Percentiles rank a stretch among this genome's conserved stretches.
Evolutionary conservation across 140 eudicot genomes (phyloP).

Genomic region (Anethum foeniculum): DNA sequence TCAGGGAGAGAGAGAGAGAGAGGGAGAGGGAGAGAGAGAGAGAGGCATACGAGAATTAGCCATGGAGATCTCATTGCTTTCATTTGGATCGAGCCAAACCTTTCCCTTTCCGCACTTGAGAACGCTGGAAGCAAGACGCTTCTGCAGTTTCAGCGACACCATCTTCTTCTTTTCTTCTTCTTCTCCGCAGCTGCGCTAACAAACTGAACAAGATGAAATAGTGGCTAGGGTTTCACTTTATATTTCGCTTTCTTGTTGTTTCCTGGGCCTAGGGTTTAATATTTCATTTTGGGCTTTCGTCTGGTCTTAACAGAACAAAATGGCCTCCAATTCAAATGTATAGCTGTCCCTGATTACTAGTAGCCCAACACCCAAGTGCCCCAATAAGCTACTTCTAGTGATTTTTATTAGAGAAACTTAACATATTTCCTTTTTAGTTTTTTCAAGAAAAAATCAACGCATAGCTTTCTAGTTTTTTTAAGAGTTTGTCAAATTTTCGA

Average conservation of each 20-base stretch:
- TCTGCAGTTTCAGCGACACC: slow-evolving; percentile 62
- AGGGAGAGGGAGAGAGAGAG: neutral
- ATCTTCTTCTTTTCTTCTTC: slow-evolving; percentile 17
- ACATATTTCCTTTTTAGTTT: too few relatives aligned
- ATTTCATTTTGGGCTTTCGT: neutral
- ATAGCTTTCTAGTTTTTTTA: too few relatives aligned
- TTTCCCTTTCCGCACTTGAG: slow-evolving; percentile 56
- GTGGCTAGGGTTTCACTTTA: slow-evolving; percentile 9
- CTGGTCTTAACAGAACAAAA: neutral
- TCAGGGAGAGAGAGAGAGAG: neutral
- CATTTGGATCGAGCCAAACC: slow-evolving; percentile 76
- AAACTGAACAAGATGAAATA: neutral
- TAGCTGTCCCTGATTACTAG: neutral
- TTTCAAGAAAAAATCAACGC: too few relatives aligned
- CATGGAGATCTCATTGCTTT: slow-evolving; percentile 62
- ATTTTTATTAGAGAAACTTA: too few relatives aligned
- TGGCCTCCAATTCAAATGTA: neutral
- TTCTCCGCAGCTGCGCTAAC: neutral
- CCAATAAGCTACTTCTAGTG: neutral
- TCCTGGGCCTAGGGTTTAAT: slow-evolving; percentile 4
- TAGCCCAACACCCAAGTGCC: neutral
- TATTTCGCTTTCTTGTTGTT: neutral
- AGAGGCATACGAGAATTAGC: slow-evolving; percentile 54
- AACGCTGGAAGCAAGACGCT: slow-evolving; percentile 62
- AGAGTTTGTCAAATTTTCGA: too few relatives aligned